Conservation (phyloP, 768 basidiomycete species). For the Favolaschia claudopus region DNA sequence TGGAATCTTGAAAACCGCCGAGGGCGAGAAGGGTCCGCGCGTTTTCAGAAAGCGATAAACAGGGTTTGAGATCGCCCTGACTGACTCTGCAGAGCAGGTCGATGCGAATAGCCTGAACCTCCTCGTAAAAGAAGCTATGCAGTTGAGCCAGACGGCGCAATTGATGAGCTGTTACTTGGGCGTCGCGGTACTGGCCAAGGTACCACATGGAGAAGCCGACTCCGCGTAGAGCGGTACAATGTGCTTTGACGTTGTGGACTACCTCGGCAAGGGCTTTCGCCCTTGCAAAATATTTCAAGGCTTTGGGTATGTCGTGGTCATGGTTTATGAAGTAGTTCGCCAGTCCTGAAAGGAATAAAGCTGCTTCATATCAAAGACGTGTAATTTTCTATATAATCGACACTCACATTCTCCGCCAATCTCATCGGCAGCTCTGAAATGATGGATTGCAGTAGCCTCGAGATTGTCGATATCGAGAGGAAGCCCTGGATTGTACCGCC, state of each 20-base stretch:
- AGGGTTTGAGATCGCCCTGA: not conserved
- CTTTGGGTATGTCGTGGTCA: conserved; percentile 10
- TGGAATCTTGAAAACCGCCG: conserved; percentile 7
- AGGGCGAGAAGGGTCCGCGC: conserved; percentile 6
- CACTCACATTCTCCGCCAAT: conserved; percentile 12
- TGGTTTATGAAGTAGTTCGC: conserved; percentile 3
- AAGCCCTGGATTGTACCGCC: conserved; percentile 11
- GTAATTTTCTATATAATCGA: not conserved
- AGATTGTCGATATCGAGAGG: not conserved
- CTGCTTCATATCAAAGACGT: not conserved
- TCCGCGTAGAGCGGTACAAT: conserved; percentile 5
- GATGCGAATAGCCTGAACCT: conserved; percentile 5
- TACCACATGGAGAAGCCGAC: not conserved
- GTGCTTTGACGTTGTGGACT: not conserved
- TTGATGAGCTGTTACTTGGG: not conserved
- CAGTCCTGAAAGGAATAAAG: not conserved
- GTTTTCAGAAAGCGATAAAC: not conserved
- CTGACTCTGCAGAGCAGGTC: conserved; percentile 7
- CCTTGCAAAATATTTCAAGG: conserved; percentile 1
- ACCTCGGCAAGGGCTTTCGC: not conserved
- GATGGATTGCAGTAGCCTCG: not conserved
- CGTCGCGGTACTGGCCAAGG: conserved; percentile 11
- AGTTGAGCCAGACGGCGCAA: conserved; percentile 11
- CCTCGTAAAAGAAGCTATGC: conserved; percentile 5
- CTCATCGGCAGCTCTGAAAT: not conserved